Evolutionary conservation across 140 eudicot species (phyloP).

Genomic region (Cichorium intybus): DNA sequence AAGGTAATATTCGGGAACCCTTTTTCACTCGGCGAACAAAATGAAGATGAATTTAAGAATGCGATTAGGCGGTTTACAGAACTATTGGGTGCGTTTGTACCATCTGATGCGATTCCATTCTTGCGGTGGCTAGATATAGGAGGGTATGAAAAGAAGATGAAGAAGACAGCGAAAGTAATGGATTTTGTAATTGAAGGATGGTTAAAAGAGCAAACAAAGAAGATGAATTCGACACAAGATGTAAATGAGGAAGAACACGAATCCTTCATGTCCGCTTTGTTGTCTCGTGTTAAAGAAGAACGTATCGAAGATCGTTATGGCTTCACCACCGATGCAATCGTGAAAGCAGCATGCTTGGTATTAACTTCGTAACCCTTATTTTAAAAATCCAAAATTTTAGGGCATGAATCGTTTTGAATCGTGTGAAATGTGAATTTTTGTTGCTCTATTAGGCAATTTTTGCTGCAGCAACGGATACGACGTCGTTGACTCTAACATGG

Average conservation of each 20-base stretch:
- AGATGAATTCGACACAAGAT: background rate
- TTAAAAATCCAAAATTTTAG: too few relatives aligned
- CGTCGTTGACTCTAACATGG: conserved; percentile 17
- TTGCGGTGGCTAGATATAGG: conserved; percentile 42
- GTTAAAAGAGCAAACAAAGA: conserved; percentile 29
- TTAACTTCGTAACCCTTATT: too few relatives aligned
- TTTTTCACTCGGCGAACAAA: background rate
- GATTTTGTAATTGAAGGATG: conserved; percentile 13
- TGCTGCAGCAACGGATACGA: conserved; percentile 8
- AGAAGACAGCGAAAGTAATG: conserved; percentile 2
- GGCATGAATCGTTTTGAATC: too few relatives aligned
- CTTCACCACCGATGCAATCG: conserved; percentile 3
- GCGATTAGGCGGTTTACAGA: conserved; percentile 5
- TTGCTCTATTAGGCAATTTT: conserved; percentile 5
- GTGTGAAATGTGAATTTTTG: background rate
- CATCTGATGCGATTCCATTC: conserved; percentile 29
- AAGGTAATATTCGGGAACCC: conserved; percentile 27
- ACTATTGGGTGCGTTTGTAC: conserved; percentile 16
- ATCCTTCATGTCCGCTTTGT: too few relatives aligned
- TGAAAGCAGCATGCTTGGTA: too few relatives aligned
- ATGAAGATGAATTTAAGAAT: background rate
- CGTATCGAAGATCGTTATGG: conserved; percentile 4
- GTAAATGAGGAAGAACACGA: conserved; percentile 9
- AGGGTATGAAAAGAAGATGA: conserved; percentile 36
- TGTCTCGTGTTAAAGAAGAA: conserved; percentile 9